Percentiles rank a stretch among this genome's conserved stretches.
Conservation (phyloP, 2,329 filamentous ascomycete species). For the Sporothrix curviconia region DNA sequence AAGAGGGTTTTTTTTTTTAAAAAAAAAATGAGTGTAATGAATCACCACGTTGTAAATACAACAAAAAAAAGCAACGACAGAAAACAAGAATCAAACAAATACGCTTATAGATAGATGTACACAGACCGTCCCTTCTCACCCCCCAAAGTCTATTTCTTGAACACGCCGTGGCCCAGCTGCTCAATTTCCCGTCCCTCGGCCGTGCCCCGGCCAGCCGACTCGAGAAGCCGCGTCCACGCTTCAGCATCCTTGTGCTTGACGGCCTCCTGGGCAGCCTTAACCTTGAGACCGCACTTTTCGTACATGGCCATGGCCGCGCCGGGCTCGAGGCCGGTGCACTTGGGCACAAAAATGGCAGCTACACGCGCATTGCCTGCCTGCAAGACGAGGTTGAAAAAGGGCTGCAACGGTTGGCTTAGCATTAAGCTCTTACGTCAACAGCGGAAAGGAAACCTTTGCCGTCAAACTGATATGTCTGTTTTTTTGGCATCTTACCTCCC, state of each 20-base stretch:
- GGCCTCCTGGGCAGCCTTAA: conserved; percentile 88
- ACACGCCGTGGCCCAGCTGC: conserved; percentile 58
- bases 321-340: conserved; percentile 66
- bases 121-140: neutral
- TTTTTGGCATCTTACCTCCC: conserved; percentile 62
- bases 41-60: no score
- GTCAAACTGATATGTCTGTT: neutral
- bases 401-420: conserved; percentile 39
- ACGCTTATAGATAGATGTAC: neutral
- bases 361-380: conserved; percentile 85
- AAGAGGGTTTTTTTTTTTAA: no score
- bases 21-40: no score
- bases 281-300: conserved; percentile 86
- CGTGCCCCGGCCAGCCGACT: conserved; percentile 64
- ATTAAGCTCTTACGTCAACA: neutral
- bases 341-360: conserved; percentile 76
- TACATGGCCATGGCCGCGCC: conserved; percentile 82
- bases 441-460: neutral
- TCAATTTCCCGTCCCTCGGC: conserved; percentile 72
- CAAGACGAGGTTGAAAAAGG: conserved; percentile 85
- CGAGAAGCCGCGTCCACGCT: conserved; percentile 65
- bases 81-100: no score
- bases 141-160: conserved; percentile 45
- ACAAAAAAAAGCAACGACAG: no score
- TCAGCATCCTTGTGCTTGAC: conserved; percentile 72